These are phyloP conservation scores for Panaeolus cyanescens DNA, from an alignment of 768 basidiomycete genomes.

Conservation along the genomic window DNA sequence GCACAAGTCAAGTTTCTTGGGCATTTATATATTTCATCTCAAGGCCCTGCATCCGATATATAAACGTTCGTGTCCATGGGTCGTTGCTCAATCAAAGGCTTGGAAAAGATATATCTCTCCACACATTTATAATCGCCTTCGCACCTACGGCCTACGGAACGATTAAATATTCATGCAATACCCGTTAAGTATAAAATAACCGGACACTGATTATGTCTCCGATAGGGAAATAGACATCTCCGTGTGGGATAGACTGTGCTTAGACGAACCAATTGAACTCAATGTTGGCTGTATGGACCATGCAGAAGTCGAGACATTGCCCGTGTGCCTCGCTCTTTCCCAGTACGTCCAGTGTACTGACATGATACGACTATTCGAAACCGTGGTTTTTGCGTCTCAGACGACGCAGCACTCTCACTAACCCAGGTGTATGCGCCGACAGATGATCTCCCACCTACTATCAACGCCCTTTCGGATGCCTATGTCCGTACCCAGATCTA, in stretches of 20 bases:
- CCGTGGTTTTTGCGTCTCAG: slow-evolving; percentile 6
- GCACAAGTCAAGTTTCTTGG: neutral
- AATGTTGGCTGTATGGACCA: slow-evolving; percentile 6
- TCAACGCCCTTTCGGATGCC: neutral
- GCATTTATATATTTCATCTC: neutral
- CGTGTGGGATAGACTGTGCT: neutral
- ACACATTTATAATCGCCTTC: neutral
- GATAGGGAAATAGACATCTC: neutral
- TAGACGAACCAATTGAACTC: neutral
- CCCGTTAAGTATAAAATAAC: slow-evolving; percentile 1
- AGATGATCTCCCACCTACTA: neutral
- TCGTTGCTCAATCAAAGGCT: neutral
- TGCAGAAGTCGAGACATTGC: slow-evolving; percentile 9
- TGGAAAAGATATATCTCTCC: neutral
- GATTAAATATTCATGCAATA: neutral
- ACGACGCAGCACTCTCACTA: too few relatives aligned
- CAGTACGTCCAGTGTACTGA: slow-evolving; percentile 9
- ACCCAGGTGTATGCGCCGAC: neutral
- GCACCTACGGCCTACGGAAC: neutral
- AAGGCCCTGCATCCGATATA: neutral
- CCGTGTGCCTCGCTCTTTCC: slow-evolving; percentile 26
- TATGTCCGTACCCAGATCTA: neutral
- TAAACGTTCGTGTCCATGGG: neutral
- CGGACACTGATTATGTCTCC: neutral
- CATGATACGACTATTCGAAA: slow-evolving; percentile 3